Conservation (phyloP, 176 grass and related monocot genomes). For the Bonia amplexicaulis region DNA sequence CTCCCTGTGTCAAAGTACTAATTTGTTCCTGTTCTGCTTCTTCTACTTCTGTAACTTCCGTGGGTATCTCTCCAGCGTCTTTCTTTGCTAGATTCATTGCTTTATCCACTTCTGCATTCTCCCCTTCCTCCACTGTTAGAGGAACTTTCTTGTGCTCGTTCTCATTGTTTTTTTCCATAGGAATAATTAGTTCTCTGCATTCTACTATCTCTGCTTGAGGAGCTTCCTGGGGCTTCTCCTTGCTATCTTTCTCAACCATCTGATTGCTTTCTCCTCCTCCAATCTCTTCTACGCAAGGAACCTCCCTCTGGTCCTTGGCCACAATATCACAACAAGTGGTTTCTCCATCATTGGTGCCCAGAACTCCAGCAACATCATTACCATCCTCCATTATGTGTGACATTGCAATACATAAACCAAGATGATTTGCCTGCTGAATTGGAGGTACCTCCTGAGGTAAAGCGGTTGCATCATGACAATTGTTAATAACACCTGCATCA, state of each 20-base stretch:
- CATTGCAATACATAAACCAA: neutral
- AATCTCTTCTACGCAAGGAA: conserved; percentile 22
- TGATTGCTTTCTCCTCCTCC: conserved; percentile 10
- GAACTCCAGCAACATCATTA: neutral
- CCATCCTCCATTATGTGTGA: conserved; percentile 1
- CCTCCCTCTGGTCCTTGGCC: neutral
- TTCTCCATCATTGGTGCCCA: conserved; percentile 1
- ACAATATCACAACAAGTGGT: neutral
- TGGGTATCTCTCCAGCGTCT: conserved; percentile 10
- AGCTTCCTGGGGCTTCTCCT: conserved; percentile 1
- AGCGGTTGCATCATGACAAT: neutral
- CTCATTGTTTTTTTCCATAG: neutral
- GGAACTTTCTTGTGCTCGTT: conserved; percentile 1
- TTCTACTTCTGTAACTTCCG: conserved; percentile 25
- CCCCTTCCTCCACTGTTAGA: conserved; percentile 7
- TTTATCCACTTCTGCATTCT: neutral
- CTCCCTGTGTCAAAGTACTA: neutral
- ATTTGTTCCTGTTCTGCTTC: conserved; percentile 2
- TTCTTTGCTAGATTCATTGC: neutral
- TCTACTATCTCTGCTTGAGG: conserved; percentile 10
- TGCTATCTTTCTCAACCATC: conserved; percentile 15
- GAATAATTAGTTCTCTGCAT: conserved; percentile 5
- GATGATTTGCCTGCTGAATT: conserved; percentile 9
- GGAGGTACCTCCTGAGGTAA: conserved; percentile 11
- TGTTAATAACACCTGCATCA: conserved; percentile 6